phyloP scores from a whole-genome alignment of 1,139 yeast species.

The Geotrichum reessii region DNA sequence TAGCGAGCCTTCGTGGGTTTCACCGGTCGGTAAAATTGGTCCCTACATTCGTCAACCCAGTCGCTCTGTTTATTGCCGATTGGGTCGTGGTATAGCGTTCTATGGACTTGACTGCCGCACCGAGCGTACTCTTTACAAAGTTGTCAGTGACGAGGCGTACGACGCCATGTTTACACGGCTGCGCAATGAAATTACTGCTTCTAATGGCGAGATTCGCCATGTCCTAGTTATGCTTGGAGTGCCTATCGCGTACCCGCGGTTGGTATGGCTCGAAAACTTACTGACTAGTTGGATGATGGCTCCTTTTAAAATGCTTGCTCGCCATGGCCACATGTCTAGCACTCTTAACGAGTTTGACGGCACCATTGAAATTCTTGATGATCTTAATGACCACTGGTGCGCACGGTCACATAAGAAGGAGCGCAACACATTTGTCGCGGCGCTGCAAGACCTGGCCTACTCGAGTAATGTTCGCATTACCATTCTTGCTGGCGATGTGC shows the following conservation, averaged over 20 bases:
- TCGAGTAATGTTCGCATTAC: slow-evolving; percentile 65
- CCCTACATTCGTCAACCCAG: slow-evolving; percentile 61
- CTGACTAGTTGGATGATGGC: slow-evolving; percentile 50
- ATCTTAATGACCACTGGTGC: slow-evolving; percentile 95
- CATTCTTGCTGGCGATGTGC: slow-evolving; percentile 88
- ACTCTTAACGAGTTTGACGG: slow-evolving; percentile 89
- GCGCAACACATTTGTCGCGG: slow-evolving; percentile 56
- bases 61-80: slow-evolving; percentile 62
- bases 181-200: slow-evolving; percentile 45
- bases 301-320: slow-evolving; percentile 66
- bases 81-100: slow-evolving; percentile 69
- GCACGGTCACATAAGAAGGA: slow-evolving; percentile 76
- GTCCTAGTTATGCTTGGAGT: slow-evolving; percentile 81
- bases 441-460: slow-evolving; percentile 59
- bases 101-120: slow-evolving; percentile 89
- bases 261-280: slow-evolving; percentile 80
- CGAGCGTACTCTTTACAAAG: slow-evolving; percentile 62
- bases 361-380: slow-evolving; percentile 82
- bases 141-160: slow-evolving; percentile 57
- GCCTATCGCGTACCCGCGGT: slow-evolving; percentile 88
- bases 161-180: slow-evolving; percentile 55
- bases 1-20: slow-evolving; percentile 35
- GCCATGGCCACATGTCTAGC: slow-evolving; percentile 62
- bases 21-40: slow-evolving; percentile 41
- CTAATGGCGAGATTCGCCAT: slow-evolving; percentile 61